Evolutionary conservation across 768 basidiomycete genomes (phyloP).

Genomic region (Saitozyma sp.): DNA sequence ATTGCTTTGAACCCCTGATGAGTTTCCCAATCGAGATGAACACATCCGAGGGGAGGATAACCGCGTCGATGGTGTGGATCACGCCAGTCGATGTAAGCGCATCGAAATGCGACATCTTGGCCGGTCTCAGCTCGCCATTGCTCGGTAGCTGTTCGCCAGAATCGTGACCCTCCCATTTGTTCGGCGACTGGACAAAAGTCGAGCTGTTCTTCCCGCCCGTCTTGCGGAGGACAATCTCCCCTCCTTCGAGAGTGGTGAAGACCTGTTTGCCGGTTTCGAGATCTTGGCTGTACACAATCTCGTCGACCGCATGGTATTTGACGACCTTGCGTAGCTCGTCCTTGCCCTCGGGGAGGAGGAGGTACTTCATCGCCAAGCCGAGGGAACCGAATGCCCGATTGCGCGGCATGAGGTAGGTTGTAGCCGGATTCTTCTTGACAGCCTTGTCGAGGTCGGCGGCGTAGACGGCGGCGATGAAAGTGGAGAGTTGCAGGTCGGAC

Average conservation of each 20-base stretch:
- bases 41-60: slow-evolving; percentile 75
- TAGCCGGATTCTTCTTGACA: slow-evolving; percentile 66
- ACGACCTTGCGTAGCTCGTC: slow-evolving; percentile 79
- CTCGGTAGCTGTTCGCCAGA: slow-evolving; percentile 36
- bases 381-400: slow-evolving; percentile 86
- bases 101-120: slow-evolving; percentile 54
- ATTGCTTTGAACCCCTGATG: slow-evolving; percentile 80
- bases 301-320: slow-evolving; percentile 78
- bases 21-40: slow-evolving; percentile 86
- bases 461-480: slow-evolving; percentile 85
- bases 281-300: slow-evolving; percentile 69
- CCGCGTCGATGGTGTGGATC: slow-evolving; percentile 71
- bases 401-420: slow-evolving; percentile 80
- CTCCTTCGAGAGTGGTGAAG: slow-evolving; percentile 80
- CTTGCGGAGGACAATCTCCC: slow-evolving; percentile 71
- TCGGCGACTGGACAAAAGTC: slow-evolving; percentile 47
- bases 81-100: slow-evolving; percentile 84
- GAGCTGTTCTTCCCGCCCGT: slow-evolving; percentile 56
- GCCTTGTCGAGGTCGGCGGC: slow-evolving; percentile 77
- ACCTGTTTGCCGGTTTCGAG: slow-evolving; percentile 28
- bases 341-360: slow-evolving; percentile 71
- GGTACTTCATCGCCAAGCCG: slow-evolving; percentile 83
- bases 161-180: slow-evolving; percentile 38
- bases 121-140: slow-evolving; percentile 53
- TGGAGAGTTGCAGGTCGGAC: slow-evolving; percentile 78